Evolutionary conservation across 805 yeast genomes (phyloP).

Genomic region (Blastobotrys peoriensis): DNA sequence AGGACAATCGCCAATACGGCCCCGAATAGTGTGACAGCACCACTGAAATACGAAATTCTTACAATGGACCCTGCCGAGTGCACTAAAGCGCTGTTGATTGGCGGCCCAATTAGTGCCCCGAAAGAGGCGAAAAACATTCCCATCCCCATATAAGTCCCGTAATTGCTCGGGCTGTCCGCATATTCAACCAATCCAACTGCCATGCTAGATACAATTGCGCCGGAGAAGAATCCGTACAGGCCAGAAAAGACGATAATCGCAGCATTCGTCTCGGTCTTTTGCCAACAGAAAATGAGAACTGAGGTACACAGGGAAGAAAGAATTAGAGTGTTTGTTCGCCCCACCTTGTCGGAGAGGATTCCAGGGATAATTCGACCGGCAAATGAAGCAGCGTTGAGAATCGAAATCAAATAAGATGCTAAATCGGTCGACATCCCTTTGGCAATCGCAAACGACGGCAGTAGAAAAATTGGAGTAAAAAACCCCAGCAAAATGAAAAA

Average conservation of each 20-base stretch:
- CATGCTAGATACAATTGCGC: slow-evolving; percentile 50
- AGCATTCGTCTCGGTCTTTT: slow-evolving; percentile 11
- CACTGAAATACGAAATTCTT: neutral
- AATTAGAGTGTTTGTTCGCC: slow-evolving; percentile 49
- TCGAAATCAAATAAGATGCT: slow-evolving; percentile 44
- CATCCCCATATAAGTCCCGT: neutral
- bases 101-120: neutral
- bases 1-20: neutral
- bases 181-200: slow-evolving; percentile 46
- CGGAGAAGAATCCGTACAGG: slow-evolving; percentile 50
- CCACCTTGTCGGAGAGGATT: slow-evolving; percentile 40
- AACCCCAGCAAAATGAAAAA: slow-evolving; percentile 44
- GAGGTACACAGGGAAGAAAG: slow-evolving; percentile 30
- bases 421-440: slow-evolving; percentile 38
- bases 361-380: slow-evolving; percentile 44
- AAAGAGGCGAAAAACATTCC: neutral
- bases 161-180: neutral
- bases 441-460: slow-evolving; percentile 48
- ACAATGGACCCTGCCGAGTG: neutral
- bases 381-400: slow-evolving; percentile 37
- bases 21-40: neutral
- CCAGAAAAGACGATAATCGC: slow-evolving; percentile 42
- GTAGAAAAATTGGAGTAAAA: slow-evolving; percentile 43
- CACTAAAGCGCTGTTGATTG: neutral
- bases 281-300: slow-evolving; percentile 23